Percentiles rank a stretch among this genome's conserved stretches.
These are phyloP conservation scores for Panus rudis DNA, from an alignment of 768 basidiomycete species.

Conservation along the genomic window DNA sequence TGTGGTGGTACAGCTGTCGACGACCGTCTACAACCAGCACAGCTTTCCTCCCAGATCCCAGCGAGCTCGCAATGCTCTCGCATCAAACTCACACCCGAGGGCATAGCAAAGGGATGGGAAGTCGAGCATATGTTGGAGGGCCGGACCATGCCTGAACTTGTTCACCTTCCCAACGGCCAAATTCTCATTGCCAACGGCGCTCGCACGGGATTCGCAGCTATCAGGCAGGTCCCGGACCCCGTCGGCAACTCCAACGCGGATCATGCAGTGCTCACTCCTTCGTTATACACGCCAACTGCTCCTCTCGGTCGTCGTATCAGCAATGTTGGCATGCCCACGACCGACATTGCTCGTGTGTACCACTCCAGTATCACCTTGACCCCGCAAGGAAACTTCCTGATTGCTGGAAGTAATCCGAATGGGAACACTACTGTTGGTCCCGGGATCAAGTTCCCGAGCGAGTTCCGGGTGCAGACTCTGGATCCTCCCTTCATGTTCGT, in stretches of 20 bases:
- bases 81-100: conserved; percentile 25
- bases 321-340: conserved; percentile 38
- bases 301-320: conserved; percentile 39
- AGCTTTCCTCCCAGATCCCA: conserved; percentile 18
- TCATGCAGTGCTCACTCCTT: conserved; percentile 29
- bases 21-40: conserved; percentile 10
- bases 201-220: conserved; percentile 29
- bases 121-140: conserved; percentile 27
- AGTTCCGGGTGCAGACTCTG: conserved; percentile 26
- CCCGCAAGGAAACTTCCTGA: conserved; percentile 41
- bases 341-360: conserved; percentile 48
- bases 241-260: conserved; percentile 24
- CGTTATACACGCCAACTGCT: conserved; percentile 40
- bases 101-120: conserved; percentile 25
- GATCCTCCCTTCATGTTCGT: conserved; percentile 28
- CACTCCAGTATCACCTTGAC: conserved; percentile 55
- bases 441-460: conserved; percentile 17
- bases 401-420: conserved; percentile 45
- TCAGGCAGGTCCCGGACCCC: conserved; percentile 16
- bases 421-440: conserved; percentile 20
- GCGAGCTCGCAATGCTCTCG: conserved; percentile 31
- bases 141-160: conserved; percentile 28
- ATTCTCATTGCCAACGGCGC: conserved; percentile 35
- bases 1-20: conserved; percentile 24
- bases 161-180: conserved; percentile 29